Conservation (phyloP, 2,329 filamentous ascomycete genomes). For the Scolecobasidium constrictum region DNA sequence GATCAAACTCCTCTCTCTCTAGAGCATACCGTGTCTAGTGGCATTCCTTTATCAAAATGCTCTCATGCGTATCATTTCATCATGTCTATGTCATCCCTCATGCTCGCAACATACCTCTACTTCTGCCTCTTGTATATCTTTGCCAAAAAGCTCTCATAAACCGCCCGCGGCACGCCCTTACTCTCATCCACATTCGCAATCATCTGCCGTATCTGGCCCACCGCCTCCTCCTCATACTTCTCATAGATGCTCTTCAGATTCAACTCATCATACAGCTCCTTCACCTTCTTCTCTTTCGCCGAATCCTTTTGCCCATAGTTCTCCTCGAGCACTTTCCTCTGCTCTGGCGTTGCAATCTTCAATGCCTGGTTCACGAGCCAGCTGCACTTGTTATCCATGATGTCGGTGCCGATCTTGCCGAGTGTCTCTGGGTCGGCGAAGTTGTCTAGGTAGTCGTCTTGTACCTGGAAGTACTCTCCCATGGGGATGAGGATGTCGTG, state of each 20-base stretch:
- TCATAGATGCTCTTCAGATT: slow-evolving; percentile 74
- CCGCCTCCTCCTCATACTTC: slow-evolving; percentile 80
- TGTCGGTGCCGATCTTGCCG: slow-evolving; percentile 98
- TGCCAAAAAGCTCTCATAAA: slow-evolving; percentile 80
- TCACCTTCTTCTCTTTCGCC: slow-evolving; percentile 71
- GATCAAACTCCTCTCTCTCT: too few relatives aligned
- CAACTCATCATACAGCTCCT: slow-evolving; percentile 79
- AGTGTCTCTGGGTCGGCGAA: slow-evolving; percentile 87
- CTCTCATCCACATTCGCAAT: slow-evolving; percentile 77
- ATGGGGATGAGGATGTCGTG: slow-evolving; percentile 91
- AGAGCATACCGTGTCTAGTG: too few relatives aligned
- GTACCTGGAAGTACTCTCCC: slow-evolving; percentile 98
- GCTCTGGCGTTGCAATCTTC: slow-evolving; percentile 66
- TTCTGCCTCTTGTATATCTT: slow-evolving; percentile 99
- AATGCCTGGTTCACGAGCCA: slow-evolving; percentile 97
- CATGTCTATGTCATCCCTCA: too few relatives aligned
- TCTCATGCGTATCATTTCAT: too few relatives aligned
- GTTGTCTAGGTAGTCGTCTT: slow-evolving; percentile 98
- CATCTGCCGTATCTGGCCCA: slow-evolving; percentile 62
- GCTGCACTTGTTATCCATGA: slow-evolving; percentile 99
- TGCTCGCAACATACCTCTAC: too few relatives aligned
- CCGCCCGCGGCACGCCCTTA: slow-evolving; percentile 75
- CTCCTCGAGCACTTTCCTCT: slow-evolving; percentile 76
- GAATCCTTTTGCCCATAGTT: slow-evolving; percentile 93
- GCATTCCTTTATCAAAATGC: too few relatives aligned